A percentile compares a stretch with the other conserved stretches of the same genome.
These are phyloP conservation scores for Candida ovalis DNA, from an alignment of 805 yeast genomes.

Conservation along the genomic window DNA sequence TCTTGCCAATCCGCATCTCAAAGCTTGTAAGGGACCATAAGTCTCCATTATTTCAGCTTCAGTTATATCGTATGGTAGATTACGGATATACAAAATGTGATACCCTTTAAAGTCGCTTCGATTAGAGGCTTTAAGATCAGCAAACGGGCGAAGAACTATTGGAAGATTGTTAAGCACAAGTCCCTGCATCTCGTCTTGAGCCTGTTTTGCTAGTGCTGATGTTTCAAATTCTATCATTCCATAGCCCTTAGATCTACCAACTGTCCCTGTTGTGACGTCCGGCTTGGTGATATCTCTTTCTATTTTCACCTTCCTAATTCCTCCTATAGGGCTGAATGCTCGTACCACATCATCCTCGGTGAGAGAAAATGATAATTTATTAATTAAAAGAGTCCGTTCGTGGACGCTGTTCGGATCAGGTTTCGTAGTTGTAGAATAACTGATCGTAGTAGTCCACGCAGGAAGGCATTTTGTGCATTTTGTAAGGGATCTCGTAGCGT, in stretches of 20 bases:
- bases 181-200: slow-evolving; percentile 31
- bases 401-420: background rate
- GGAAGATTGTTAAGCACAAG: slow-evolving; percentile 27
- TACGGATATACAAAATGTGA: slow-evolving; percentile 25
- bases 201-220: slow-evolving; percentile 20
- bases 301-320: slow-evolving; percentile 13
- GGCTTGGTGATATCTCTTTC: slow-evolving; percentile 9
- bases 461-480: no score
- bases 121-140: slow-evolving; percentile 11
- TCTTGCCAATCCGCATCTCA: slow-evolving; percentile 26
- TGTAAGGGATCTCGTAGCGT: no score
- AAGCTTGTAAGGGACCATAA: slow-evolving; percentile 25
- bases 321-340: slow-evolving; percentile 26
- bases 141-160: slow-evolving; percentile 15
- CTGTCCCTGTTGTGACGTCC: slow-evolving; percentile 1
- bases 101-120: slow-evolving; percentile 7
- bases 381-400: slow-evolving; percentile 16
- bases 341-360: slow-evolving; percentile 20
- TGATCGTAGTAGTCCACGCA: background rate
- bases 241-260: slow-evolving; percentile 19
- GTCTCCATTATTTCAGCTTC: slow-evolving; percentile 25
- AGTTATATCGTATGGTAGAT: slow-evolving; percentile 24
- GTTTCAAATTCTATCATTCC: slow-evolving; percentile 24
- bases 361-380: slow-evolving; percentile 21
- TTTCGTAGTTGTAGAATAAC: background rate